Percentiles rank a stretch among this genome's conserved stretches.
phyloP scores from a whole-genome alignment of 331 rosid species.

The Malus hybrid region DNA sequence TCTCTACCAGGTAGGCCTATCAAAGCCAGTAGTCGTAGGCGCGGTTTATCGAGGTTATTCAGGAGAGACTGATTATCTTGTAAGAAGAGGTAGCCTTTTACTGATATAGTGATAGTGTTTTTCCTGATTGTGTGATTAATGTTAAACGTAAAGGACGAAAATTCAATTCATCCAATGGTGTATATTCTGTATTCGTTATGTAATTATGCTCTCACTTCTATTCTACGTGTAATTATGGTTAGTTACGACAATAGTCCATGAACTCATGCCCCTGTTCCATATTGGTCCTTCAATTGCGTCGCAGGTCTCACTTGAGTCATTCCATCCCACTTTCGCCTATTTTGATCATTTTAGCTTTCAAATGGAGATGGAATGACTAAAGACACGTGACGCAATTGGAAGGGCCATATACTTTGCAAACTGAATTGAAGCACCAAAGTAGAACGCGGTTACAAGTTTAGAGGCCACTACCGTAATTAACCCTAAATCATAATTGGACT shows the following conservation, averaged over 20 bases:
- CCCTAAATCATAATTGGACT: background rate
- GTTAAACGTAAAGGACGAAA: background rate
- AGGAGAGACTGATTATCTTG: conserved; percentile 26
- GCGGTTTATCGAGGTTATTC: conserved; percentile 30
- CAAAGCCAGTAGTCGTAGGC: conserved; percentile 25
- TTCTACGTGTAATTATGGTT: too few relatives aligned
- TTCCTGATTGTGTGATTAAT: background rate
- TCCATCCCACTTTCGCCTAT: too few relatives aligned
- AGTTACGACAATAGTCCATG: too few relatives aligned
- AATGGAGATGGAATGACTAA: too few relatives aligned
- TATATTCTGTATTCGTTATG: background rate
- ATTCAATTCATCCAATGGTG: background rate
- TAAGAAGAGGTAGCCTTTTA: background rate
- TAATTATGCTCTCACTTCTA: too few relatives aligned
- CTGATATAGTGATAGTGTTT: background rate
- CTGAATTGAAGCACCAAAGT: background rate
- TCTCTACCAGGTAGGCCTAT: conserved; percentile 26
- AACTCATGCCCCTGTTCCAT: too few relatives aligned
- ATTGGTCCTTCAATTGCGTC: background rate
- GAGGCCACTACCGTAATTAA: background rate
- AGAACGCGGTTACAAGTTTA: background rate
- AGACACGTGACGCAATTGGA: background rate
- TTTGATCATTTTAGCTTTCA: background rate
- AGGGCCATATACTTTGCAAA: background rate
- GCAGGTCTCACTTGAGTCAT: background rate